A percentile compares a stretch with the other conserved stretches of the same genome.
These are phyloP conservation scores for Epichloe uncinata DNA, from an alignment of 2,329 filamentous ascomycete genomes.

Conservation along the genomic window DNA sequence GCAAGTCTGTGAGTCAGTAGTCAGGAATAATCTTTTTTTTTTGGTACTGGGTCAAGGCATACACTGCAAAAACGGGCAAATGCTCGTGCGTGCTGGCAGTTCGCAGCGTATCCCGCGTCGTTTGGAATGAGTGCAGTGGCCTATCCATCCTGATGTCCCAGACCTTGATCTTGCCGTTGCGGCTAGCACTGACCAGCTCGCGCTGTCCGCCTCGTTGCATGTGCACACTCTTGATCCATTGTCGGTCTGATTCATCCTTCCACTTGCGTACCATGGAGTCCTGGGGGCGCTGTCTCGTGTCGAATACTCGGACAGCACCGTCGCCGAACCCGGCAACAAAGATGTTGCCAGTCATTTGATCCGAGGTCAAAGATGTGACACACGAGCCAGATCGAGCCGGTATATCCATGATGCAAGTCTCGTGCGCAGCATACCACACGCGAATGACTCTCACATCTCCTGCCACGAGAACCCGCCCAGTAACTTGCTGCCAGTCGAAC, in stretches of 20 bases:
- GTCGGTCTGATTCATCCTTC: constrained; percentile 74
- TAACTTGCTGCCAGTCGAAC: constrained; percentile 98
- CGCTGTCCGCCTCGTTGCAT: constrained; percentile 91
- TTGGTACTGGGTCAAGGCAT: constrained; percentile 25
- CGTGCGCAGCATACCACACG: constrained; percentile 89
- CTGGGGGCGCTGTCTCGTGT: constrained; percentile 68
- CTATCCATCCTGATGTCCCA: constrained; percentile 91
- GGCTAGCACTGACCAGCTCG: constrained; percentile 79
- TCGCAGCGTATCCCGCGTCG: constrained; percentile 64
- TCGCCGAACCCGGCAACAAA: constrained; percentile 96
- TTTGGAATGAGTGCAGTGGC: constrained; percentile 58
- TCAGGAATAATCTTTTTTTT: neutral
- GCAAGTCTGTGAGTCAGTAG: neutral
- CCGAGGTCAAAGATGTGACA: constrained; percentile 88
- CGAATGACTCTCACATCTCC: constrained; percentile 92
- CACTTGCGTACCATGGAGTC: constrained; percentile 93
- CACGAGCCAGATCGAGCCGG: constrained; percentile 88
- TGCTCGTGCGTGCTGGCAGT: constrained; percentile 92
- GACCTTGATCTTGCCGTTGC: constrained; percentile 84
- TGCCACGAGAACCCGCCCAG: constrained; percentile 85
- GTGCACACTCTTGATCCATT: constrained; percentile 93
- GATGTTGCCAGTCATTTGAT: constrained; percentile 93
- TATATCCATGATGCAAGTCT: constrained; percentile 88
- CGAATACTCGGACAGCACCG: constrained; percentile 86
- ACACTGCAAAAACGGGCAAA: constrained; percentile 88